Conservation (phyloP, 768 basidiomycete species). For the Hydnomerulius pinastri region DNA sequence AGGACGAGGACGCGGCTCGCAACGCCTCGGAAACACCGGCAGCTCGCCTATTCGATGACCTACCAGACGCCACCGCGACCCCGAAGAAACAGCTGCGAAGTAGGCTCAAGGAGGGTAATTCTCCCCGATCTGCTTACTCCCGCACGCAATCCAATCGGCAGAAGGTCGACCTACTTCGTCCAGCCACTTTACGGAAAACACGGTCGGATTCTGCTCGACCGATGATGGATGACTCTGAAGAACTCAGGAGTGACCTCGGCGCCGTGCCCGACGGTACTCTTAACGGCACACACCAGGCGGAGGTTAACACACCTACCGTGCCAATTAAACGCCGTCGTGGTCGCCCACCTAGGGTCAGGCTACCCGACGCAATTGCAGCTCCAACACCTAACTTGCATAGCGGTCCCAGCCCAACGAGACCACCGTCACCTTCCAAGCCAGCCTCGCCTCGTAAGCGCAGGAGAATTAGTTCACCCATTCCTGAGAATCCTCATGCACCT, state of each 20-base stretch:
- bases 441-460: slow-evolving; percentile 45
- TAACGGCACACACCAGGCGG: slow-evolving; percentile 4
- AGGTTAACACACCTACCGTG: slow-evolving; percentile 3
- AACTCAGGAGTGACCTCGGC: slow-evolving; percentile 7
- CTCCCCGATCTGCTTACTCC: slow-evolving; percentile 14
- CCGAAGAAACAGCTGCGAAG: slow-evolving; percentile 22
- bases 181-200: slow-evolving; percentile 7
- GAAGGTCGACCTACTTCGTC: neutral
- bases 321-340: slow-evolving; percentile 36
- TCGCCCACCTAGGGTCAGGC: slow-evolving; percentile 31
- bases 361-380: slow-evolving; percentile 4
- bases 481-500: slow-evolving; percentile 21
- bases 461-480: slow-evolving; percentile 40
- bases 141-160: slow-evolving; percentile 13
- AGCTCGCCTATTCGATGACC: slow-evolving; percentile 34
- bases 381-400: slow-evolving; percentile 1
- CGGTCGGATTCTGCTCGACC: slow-evolving; percentile 22
- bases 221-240: slow-evolving; percentile 11
- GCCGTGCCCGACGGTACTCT: slow-evolving; percentile 6
- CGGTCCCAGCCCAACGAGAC: slow-evolving; percentile 9
- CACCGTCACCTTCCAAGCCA: slow-evolving; percentile 17
- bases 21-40: slow-evolving; percentile 20
- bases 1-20: neutral
- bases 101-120: slow-evolving; percentile 13
- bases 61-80: slow-evolving; percentile 16